A percentile compares a stretch with the other conserved stretches of the same genome.
These are phyloP conservation scores for Albifimbria verrucaria DNA, from an alignment of 2,329 filamentous ascomycete genomes.

Conservation along the genomic window DNA sequence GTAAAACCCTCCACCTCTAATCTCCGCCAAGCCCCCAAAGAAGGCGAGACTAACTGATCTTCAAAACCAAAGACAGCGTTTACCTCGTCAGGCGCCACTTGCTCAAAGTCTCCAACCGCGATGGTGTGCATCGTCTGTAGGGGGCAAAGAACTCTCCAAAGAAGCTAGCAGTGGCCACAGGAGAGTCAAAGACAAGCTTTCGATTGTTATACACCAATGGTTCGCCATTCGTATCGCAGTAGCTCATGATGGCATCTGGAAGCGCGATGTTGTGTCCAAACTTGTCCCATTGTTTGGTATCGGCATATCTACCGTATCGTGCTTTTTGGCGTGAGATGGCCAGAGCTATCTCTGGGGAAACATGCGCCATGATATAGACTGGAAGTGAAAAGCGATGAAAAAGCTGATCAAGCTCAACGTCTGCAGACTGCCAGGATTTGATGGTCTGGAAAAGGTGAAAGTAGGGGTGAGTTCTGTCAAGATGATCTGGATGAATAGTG, in stretches of 20 bases:
- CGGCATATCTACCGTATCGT: constrained; percentile 21
- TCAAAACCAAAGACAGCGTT: constrained; percentile 19
- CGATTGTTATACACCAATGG: constrained; percentile 1
- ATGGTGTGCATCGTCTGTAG: constrained; percentile 21
- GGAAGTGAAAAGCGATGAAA: constrained; percentile 1
- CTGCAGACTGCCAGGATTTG: too few relatives aligned
- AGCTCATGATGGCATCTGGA: constrained; percentile 17
- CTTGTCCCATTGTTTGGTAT: constrained; percentile 21
- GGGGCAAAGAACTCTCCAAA: constrained; percentile 14
- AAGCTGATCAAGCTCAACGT: background rate
- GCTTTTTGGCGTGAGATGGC: constrained; percentile 23
- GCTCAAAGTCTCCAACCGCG: constrained; percentile 19
- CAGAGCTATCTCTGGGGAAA: constrained; percentile 17
- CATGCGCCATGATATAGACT: constrained; percentile 11
- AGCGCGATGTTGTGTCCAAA: constrained; percentile 18
- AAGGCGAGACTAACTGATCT: constrained; percentile 14
- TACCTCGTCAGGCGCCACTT: constrained; percentile 18
- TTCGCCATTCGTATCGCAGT: constrained; percentile 9
- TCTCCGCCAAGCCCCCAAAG: constrained; percentile 13
- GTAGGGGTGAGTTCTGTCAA: too few relatives aligned
- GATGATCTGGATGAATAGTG: too few relatives aligned
- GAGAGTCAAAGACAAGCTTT: background rate
- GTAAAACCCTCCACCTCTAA: constrained; percentile 19
- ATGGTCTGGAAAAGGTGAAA: too few relatives aligned
- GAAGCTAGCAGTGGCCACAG: constrained; percentile 11